Evolutionary conservation across 1,284 basidiomycete species (phyloP).

Genomic region (Trametes pubescens): DNA sequence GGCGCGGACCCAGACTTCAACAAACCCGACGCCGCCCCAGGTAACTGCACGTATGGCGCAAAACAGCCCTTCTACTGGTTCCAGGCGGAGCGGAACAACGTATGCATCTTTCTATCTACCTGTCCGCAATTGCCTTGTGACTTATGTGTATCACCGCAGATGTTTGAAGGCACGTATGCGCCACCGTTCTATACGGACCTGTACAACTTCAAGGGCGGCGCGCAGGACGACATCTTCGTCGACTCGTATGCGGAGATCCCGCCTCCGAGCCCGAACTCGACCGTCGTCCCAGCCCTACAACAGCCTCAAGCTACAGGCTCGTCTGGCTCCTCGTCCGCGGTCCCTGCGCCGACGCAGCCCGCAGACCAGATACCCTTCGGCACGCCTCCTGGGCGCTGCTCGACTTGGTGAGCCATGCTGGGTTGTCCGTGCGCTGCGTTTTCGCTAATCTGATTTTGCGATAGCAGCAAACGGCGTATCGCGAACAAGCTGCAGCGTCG

Average conservation of each 20-base stretch:
- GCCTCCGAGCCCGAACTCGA: slow-evolving; percentile 23
- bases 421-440: background rate
- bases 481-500: slow-evolving; percentile 2
- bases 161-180: slow-evolving; percentile 61
- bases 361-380: slow-evolving; percentile 17
- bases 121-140: background rate
- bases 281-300: slow-evolving; percentile 26
- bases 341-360: slow-evolving; percentile 7
- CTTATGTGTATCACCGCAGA: slow-evolving; percentile 41
- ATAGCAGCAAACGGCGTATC: background rate
- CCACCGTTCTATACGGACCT: slow-evolving; percentile 64
- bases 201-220: slow-evolving; percentile 64
- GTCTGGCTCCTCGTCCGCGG: slow-evolving; percentile 1
- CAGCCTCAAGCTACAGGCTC: slow-evolving; percentile 13
- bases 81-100: slow-evolving; percentile 66
- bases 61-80: slow-evolving; percentile 75
- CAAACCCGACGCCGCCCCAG: slow-evolving; percentile 50
- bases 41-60: slow-evolving; percentile 74
- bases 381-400: slow-evolving; percentile 13
- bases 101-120: slow-evolving; percentile 30
- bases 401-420: slow-evolving; percentile 17
- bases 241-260: slow-evolving; percentile 42
- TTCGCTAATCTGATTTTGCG: background rate
- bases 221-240: slow-evolving; percentile 70
- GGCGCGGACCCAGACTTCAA: slow-evolving; percentile 55